Base-by-base conservation (phyloP, 2,329 filamentous ascomycete genomes). In the Grosmannia serpens region DNA sequence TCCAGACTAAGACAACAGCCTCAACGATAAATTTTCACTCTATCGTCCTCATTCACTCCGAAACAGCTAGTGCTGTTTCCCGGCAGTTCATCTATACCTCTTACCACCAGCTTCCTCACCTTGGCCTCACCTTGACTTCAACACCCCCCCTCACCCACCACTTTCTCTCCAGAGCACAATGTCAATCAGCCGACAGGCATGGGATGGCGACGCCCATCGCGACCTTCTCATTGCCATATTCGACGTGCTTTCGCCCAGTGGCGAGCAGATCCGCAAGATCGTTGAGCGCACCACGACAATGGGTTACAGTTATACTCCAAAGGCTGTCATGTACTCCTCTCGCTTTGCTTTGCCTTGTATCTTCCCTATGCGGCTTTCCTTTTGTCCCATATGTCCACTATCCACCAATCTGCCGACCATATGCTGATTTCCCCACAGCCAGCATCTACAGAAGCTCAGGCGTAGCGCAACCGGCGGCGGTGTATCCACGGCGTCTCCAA, bases 391-490 rank as follows among this genome's bases (percentile, higher is more conserved):
- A 15, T 53, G 22, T 24, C 8, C 31, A 24, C 26, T 35, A 2
- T 44, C 46, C 29, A 7, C n/a, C 17, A 10, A 20, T 55, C 24
- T 41, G 5, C 38, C 3, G n/a, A 22, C 50, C 24, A 53, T 41
- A 27, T 5, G 13, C 33, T 55, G 20, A 53, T 13, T n/a, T 20
- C 1, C 15, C 17, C 17, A 22, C 46, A 71, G 70, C 1, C 70
- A 72, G 64, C 70, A 72, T 24, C 61, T 72, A 0, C 70, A 72
- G 57, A 72, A 71, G 56, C 63, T 72, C 0, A 66, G 68, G 13
- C 66, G 68, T 41, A 68, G 68, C 61, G 67, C 69, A 0, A 50
- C 55, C 17, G 60, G 51, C 11, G 56, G 50, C 8, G 41, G 41
- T 44, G 20, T 17, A 9, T 44, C 41, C 13, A 57, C 51, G 15